Percentiles rank a stretch among this genome's conserved stretches.
These are phyloP conservation scores for Pseudogymnoascus sp. DNA, from an alignment of 2,329 filamentous ascomycete genomes.

Conservation along the genomic window DNA sequence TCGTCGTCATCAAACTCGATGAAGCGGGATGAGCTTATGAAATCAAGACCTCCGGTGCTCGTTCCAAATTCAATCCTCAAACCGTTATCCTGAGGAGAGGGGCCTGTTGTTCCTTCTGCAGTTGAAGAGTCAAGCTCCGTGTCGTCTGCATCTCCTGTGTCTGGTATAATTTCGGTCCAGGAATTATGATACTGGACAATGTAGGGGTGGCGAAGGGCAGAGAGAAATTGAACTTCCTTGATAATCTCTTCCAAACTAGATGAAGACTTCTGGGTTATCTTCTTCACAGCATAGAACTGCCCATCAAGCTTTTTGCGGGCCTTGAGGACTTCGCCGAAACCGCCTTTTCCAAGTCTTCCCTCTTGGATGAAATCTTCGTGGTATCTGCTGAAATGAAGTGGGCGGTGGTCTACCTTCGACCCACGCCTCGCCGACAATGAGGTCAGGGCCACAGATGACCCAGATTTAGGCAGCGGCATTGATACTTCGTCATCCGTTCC, in stretches of 20 bases:
- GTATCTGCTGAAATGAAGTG: conserved; percentile 48
- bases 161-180: conserved; percentile 72
- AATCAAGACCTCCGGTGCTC: conserved; percentile 79
- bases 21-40: conserved; percentile 80
- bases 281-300: conserved; percentile 92
- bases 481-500: conserved; percentile 5
- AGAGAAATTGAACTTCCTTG: conserved; percentile 80
- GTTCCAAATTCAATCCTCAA: conserved; percentile 25
- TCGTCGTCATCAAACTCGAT: conserved; percentile 65
- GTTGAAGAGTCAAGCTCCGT: conserved; percentile 41
- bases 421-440: conserved; percentile 28
- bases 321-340: conserved; percentile 94
- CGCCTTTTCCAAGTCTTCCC: conserved; percentile 81
- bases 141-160: conserved; percentile 49
- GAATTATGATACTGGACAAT: conserved; percentile 90
- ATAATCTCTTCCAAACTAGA: conserved; percentile 74
- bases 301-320: conserved; percentile 90
- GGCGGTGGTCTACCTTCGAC: conserved; percentile 4
- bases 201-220: conserved; percentile 84
- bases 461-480: conserved; percentile 51
- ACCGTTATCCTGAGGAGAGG: conserved; percentile 23
- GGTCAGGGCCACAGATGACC: conserved; percentile 44
- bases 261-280: conserved; percentile 77
- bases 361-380: conserved; percentile 85
- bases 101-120: conserved; percentile 22